A percentile compares a stretch with the other conserved stretches of the same genome.
phyloP scores from a whole-genome alignment of 306 rosid genomes.

The Spatholobus suberectus region DNA sequence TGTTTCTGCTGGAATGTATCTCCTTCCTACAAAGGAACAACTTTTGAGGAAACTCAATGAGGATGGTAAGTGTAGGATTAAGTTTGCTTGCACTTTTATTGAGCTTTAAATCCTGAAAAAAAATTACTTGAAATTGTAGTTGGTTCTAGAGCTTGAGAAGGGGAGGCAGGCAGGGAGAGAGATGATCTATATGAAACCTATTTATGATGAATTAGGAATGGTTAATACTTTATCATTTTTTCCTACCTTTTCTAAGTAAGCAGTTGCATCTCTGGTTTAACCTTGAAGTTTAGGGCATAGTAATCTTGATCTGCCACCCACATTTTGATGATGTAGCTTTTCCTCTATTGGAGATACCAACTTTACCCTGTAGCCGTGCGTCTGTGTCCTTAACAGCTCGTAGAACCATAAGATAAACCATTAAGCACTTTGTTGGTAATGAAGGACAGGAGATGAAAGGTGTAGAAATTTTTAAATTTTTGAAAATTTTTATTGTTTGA shows the following conservation, averaged over 20 bases:
- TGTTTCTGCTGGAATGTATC: slow-evolving; percentile 92
- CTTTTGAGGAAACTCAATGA: slow-evolving; percentile 77
- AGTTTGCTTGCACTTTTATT: slow-evolving; percentile 29
- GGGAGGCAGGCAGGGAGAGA: background rate
- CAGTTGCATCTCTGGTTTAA: slow-evolving; percentile 14
- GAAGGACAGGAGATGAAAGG: no score
- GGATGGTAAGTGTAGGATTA: slow-evolving; percentile 68
- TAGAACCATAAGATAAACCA: background rate
- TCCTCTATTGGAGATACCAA: background rate
- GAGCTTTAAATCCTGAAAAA: slow-evolving; percentile 20
- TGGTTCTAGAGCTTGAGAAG: slow-evolving; percentile 2
- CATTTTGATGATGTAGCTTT: slow-evolving; percentile 12
- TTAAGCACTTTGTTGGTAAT: no score
- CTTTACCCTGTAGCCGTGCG: background rate
- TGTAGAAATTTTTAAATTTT: no score
- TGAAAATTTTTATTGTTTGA: no score
- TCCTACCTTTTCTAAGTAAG: background rate
- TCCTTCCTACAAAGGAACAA: slow-evolving; percentile 78
- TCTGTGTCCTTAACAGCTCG: background rate
- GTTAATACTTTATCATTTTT: background rate
- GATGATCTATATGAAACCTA: background rate
- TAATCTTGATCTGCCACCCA: background rate
- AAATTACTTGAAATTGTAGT: background rate
- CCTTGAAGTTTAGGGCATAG: background rate
- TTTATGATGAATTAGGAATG: background rate